Evolutionary conservation across 768 basidiomycete genomes (phyloP), one percentile per base, ranked within the genome.

Genomic region (Serendipita sp.): DNA sequence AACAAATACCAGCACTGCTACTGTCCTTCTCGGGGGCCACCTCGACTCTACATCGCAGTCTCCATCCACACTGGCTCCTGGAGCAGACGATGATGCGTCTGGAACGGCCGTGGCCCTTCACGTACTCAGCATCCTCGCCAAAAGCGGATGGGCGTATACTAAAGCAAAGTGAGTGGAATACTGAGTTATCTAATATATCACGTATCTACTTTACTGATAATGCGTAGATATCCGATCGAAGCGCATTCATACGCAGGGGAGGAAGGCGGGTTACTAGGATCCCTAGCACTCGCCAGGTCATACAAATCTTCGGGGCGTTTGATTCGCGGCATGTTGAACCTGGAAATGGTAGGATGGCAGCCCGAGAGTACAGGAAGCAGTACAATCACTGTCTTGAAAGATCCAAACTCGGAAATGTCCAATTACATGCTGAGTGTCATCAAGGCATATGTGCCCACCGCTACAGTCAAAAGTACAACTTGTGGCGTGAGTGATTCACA

Each of bases 291-390:
- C 18, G 58, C 65, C 13, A 45, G 41, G 16, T 30, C 24, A 16
- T 66, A 66, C 44, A 56, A 63, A 38, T n/a, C 3, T 24, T 58
- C 65, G 7, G 65, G 62, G 13, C 60, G 0, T 10, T 18, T 30
- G 7, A 60, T 66, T 24, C 65, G 62, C 28, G 65, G 56, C 11
- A 47, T 63, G 62, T 18, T 66, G 24, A 60, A 66, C 38, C 30
- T 66, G n/a, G 65, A 65, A 30, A 65, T 65, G 65, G 47, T 48
- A 13, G 65, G 65, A 30, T 65, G 53, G 35, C 64, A 65, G 64
- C 32, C 51, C 34, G 64, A 60, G 56, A 60, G 5, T 32, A 18
- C 30, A 37, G 37, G 37, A 10, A 60, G 53, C 34, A 65, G 53
- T 53, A 47, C 45, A 4, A 65, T 65, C 34, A 37, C 64, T n/a